These are phyloP conservation scores for Nakazawaea holstii DNA, from an alignment of 805 yeast genomes.

Conservation along the genomic window DNA sequence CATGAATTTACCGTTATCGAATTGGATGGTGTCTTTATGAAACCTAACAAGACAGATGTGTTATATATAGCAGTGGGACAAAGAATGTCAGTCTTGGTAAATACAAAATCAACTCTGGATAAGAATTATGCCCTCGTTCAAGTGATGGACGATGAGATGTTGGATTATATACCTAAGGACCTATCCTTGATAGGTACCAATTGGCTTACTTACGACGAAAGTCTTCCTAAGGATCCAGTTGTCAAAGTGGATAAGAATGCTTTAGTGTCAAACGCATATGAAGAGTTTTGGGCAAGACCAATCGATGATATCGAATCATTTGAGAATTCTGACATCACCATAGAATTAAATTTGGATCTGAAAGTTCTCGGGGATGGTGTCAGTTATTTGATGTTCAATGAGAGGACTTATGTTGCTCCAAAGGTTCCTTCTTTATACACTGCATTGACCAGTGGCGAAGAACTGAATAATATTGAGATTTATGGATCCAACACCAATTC, in stretches of 20 bases:
- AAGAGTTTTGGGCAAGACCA: slow-evolving; percentile 44
- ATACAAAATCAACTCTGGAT: slow-evolving; percentile 39
- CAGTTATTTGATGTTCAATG: slow-evolving; percentile 72
- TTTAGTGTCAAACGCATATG: slow-evolving; percentile 39
- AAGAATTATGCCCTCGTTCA: slow-evolving; percentile 60
- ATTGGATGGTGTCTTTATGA: slow-evolving; percentile 66
- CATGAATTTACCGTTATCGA: slow-evolving; percentile 70
- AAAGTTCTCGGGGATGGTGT: slow-evolving; percentile 68
- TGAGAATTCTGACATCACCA: slow-evolving; percentile 57
- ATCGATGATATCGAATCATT: slow-evolving; percentile 32
- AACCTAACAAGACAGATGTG: slow-evolving; percentile 50
- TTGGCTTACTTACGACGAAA: slow-evolving; percentile 44
- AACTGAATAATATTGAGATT: slow-evolving; percentile 51
- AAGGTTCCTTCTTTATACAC: slow-evolving; percentile 67
- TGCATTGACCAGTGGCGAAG: slow-evolving; percentile 54
- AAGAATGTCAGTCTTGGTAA: slow-evolving; percentile 65
- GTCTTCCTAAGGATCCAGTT: slow-evolving; percentile 33
- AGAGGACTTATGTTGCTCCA: slow-evolving; percentile 58
- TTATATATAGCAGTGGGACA: slow-evolving; percentile 76
- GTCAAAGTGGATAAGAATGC: slow-evolving; percentile 65
- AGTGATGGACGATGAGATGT: slow-evolving; percentile 58
- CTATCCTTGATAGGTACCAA: slow-evolving; percentile 51
- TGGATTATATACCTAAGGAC: slow-evolving; percentile 61
- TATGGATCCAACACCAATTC: slow-evolving; percentile 72
- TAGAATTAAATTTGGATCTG: slow-evolving; percentile 58